Conservation (phyloP, 2,329 filamentous ascomycete species). For the Dactylonectria estremocensis region DNA sequence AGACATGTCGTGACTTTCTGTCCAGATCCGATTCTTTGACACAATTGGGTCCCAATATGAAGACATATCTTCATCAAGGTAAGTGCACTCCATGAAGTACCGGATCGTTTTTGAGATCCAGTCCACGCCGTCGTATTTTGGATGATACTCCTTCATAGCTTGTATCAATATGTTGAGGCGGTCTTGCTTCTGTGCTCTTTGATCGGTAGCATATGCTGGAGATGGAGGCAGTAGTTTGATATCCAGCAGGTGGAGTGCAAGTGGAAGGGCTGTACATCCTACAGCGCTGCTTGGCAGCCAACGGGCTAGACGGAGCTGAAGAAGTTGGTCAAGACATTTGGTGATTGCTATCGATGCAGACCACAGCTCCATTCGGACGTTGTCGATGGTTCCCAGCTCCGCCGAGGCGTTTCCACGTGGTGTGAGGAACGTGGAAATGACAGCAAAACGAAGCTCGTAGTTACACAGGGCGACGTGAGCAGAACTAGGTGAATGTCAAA, state of each 20-base stretch:
- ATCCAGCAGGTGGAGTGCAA: constrained; percentile 40
- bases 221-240: background rate
- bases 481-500: background rate
- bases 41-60: background rate
- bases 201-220: background rate
- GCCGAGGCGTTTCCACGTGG: background rate
- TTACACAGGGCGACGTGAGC: background rate
- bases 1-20: background rate
- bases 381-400: background rate
- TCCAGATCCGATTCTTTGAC: background rate
- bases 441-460: constrained; percentile 3
- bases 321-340: background rate
- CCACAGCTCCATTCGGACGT: background rate
- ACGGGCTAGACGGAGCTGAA: constrained; percentile 15
- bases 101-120: constrained; percentile 41
- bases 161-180: constrained; percentile 40
- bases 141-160: constrained; percentile 37
- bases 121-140: constrained; percentile 40
- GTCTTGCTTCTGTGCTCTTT: constrained; percentile 13
- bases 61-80: constrained; percentile 14
- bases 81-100: constrained; percentile 41
- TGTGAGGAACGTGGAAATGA: background rate
- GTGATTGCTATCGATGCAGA: background rate
- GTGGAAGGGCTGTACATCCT: constrained; percentile 38
- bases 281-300: constrained; percentile 43